Evolutionary conservation across 2,329 filamentous ascomycete species (phyloP).

Genomic region (Verticillium klebahnii): DNA sequence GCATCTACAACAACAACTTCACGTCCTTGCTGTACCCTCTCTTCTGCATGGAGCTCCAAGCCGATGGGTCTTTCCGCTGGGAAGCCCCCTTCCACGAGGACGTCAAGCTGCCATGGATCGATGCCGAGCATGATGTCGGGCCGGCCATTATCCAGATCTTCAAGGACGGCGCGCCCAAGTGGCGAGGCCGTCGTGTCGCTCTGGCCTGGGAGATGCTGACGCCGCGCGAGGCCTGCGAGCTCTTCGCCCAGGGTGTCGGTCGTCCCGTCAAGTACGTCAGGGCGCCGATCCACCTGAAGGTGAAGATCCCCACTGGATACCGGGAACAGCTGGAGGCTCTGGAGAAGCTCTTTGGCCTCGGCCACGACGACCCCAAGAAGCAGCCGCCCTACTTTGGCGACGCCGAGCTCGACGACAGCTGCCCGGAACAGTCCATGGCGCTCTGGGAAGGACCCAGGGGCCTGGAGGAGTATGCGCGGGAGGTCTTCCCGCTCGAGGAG

Average conservation of each 20-base stretch:
- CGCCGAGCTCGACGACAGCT: slow-evolving; percentile 51
- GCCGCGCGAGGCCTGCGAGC: slow-evolving; percentile 73
- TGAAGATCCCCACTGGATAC: slow-evolving; percentile 84
- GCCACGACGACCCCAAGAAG: slow-evolving; percentile 45
- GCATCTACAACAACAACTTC: slow-evolving; percentile 99
- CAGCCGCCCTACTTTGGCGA: slow-evolving; percentile 64
- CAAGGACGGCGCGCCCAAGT: slow-evolving; percentile 85
- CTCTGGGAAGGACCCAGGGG: slow-evolving; percentile 90
- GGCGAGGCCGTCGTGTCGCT: slow-evolving; percentile 75
- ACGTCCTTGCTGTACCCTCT: slow-evolving; percentile 87
- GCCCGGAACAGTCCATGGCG: slow-evolving; percentile 70
- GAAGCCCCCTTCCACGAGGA: slow-evolving; percentile 90
- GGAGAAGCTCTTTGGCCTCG: slow-evolving; percentile 53
- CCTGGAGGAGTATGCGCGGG: slow-evolving; percentile 89
- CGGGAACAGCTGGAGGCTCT: slow-evolving; percentile 75
- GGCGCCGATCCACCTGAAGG: slow-evolving; percentile 76
- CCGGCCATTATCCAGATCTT: slow-evolving; percentile 90
- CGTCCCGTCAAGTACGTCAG: slow-evolving; percentile 74
- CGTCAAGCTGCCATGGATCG: slow-evolving; percentile 86
- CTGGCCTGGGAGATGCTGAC: slow-evolving; percentile 87
- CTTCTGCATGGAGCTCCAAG: slow-evolving; percentile 88
- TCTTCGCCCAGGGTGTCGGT: slow-evolving; percentile 74
- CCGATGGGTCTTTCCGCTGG: slow-evolving; percentile 86
- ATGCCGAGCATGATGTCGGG: slow-evolving; percentile 93
- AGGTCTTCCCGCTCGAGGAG: slow-evolving; percentile 93